These are phyloP conservation scores for Verticillium zaregamsianum DNA, from an alignment of 2,329 filamentous ascomycete genomes.

Conservation along the genomic window DNA sequence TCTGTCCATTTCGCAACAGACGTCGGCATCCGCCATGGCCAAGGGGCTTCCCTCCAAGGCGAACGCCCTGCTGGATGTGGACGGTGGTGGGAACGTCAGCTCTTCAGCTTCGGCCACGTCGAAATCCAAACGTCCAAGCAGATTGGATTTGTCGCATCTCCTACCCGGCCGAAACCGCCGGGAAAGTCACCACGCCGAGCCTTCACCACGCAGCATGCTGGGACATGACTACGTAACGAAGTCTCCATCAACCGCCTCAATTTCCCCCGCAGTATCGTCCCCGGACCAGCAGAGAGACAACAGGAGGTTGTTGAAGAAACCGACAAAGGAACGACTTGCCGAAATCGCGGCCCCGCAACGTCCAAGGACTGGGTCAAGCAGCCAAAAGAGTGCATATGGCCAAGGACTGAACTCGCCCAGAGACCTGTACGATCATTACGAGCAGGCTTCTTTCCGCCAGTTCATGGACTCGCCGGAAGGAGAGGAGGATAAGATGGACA, in stretches of 20 bases:
- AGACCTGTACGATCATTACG: slow-evolving; percentile 54
- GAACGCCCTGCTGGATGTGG: slow-evolving; percentile 41
- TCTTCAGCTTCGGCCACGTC: slow-evolving; percentile 14
- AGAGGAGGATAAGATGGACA: slow-evolving; percentile 1
- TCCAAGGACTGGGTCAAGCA: slow-evolving; percentile 11
- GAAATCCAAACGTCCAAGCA: slow-evolving; percentile 41
- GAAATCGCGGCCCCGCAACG: slow-evolving; percentile 5
- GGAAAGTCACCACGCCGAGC: slow-evolving; percentile 14
- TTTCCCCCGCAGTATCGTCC: slow-evolving; percentile 21
- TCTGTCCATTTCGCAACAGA: slow-evolving; percentile 55
- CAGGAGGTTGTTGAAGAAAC: slow-evolving; percentile 26
- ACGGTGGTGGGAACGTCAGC: slow-evolving; percentile 23
- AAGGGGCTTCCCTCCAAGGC: slow-evolving; percentile 48
- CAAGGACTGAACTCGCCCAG: slow-evolving; percentile 33
- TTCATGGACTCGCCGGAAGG: slow-evolving; percentile 20
- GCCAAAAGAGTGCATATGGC: slow-evolving; percentile 7
- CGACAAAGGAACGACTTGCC: slow-evolving; percentile 31
- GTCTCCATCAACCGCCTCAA: slow-evolving; percentile 39
- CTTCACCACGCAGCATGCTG: slow-evolving; percentile 19
- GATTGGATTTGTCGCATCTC: slow-evolving; percentile 44
- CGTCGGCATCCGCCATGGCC: slow-evolving; percentile 54
- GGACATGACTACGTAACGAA: slow-evolving; percentile 31
- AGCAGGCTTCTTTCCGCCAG: slow-evolving; percentile 48
- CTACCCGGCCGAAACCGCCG: slow-evolving; percentile 26
- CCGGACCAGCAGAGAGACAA: slow-evolving; percentile 18